Evolutionary conservation across 768 basidiomycete species (phyloP), one percentile per base, ranked within the genome.

Genomic region (Leccinum subtestaceum): DNA sequence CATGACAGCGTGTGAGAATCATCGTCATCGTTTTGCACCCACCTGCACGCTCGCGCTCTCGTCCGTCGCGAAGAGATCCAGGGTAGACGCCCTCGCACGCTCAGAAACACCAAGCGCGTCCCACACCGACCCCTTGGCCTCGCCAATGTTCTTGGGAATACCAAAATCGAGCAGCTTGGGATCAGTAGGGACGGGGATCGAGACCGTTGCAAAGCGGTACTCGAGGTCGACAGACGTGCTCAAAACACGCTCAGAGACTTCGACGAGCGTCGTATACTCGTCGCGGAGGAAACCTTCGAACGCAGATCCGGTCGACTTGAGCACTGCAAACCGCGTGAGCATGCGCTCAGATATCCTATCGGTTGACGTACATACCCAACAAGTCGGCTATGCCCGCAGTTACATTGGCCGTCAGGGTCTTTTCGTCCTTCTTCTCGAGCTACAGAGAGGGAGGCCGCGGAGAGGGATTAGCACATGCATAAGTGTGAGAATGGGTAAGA

Each of bases 1-100:
- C 27, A 23, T 50, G 53, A 45, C 57, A 52, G 21, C 31, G 17
- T 46, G 52, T 23, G 23, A 51, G 19, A 50, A 11, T 1, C 27
- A 15, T 5, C 38, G 31, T 7, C 0, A 11, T 15, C 1, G 0
- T 15, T 43, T 34, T 0, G 0, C 2, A 72, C 82, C 40, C 64
- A 91, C 93, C 84, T 95, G 93, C 3, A 97, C 94, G 63, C 91
- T 93, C 10, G 91, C 93, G 67, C 92, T 94, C 66, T 95, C 88
- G 65, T 98, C 93, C 32, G 77, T 74, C 4, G 94, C 92, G 70
- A 98, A 98, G 1, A 86, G 74, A 59, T 93, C 85, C 38, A 98
- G 75, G 23, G 93, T 95, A 1, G 82, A 78, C 46, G 75, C 72
- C 56, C 86, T 81, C 40, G 86, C 90, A 10, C 69, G 73, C 9